Evolutionary conservation across 768 basidiomycete species (phyloP).

Genomic region (Auricularia cornea): DNA sequence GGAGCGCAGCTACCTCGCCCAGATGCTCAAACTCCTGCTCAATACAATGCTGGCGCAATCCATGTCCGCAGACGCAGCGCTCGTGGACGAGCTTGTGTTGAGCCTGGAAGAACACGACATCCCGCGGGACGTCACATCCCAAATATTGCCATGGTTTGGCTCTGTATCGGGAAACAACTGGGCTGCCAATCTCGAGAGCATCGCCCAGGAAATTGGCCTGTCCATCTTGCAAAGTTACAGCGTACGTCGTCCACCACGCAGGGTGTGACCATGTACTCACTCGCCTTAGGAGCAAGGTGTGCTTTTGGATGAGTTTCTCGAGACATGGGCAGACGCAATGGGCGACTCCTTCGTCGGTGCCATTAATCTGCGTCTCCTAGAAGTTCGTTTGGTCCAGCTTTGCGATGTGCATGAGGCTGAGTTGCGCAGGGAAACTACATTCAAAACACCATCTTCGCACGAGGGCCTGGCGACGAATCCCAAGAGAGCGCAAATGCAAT

Average conservation of each 20-base stretch:
- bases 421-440: constrained; percentile 61
- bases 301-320: constrained; percentile 44
- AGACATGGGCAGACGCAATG: constrained; percentile 62
- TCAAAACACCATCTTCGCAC: constrained; percentile 30
- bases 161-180: constrained; percentile 24
- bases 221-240: constrained; percentile 58
- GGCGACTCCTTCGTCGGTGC: constrained; percentile 66
- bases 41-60: constrained; percentile 61
- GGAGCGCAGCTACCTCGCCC: constrained; percentile 52
- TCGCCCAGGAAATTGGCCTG: constrained; percentile 62
- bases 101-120: constrained; percentile 70
- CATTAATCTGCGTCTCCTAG: constrained; percentile 60
- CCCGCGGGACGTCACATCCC: constrained; percentile 46
- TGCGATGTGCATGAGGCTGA: not conserved
- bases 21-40: constrained; percentile 67
- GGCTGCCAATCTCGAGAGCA: constrained; percentile 59
- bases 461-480: constrained; percentile 10
- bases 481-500: not conserved
- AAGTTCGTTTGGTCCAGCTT: constrained; percentile 33
- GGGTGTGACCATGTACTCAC: not conserved
- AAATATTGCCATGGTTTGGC: constrained; percentile 83
- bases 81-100: constrained; percentile 39
- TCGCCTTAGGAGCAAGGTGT: constrained; percentile 49
- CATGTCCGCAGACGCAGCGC: constrained; percentile 45
- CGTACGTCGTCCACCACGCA: constrained; percentile 26